Evolutionary conservation across 257 asterid genomes (phyloP).

Genomic region (Fraxinus americana): DNA sequence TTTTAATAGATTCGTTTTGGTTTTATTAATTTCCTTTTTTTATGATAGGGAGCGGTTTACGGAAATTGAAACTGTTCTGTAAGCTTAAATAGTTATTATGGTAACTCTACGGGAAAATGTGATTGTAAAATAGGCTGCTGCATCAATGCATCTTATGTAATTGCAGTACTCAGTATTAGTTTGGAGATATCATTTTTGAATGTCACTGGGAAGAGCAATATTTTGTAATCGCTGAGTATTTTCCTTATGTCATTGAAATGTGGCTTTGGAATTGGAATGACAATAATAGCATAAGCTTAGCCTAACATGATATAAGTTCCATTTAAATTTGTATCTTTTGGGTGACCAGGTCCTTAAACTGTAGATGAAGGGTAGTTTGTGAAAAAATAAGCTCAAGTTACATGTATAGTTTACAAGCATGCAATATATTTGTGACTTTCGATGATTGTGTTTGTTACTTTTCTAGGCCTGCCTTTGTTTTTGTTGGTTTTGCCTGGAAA

Average conservation of each 20-base stretch:
- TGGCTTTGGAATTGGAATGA: neutral
- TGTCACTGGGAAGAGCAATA: too few species aligned
- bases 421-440: neutral
- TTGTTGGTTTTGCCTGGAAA: neutral
- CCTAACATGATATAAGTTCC: neutral
- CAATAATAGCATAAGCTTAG: too few species aligned
- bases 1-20: neutral
- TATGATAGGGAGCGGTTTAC: neutral
- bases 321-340: neutral
- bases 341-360: neutral
- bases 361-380: neutral
- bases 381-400: neutral
- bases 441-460: neutral
- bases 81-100: neutral
- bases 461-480: neutral
- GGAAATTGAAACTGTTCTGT: neutral
- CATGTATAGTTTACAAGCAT: neutral
- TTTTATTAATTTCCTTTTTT: neutral
- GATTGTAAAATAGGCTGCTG: neutral
- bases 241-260: neutral
- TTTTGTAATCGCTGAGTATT: neutral
- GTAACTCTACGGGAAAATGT: neutral
- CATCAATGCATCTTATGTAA: neutral
- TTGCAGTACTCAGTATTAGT: neutral
- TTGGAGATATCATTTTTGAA: neutral